Conservation (phyloP, 345 rosid species). For the Corchorus olitorius region DNA sequence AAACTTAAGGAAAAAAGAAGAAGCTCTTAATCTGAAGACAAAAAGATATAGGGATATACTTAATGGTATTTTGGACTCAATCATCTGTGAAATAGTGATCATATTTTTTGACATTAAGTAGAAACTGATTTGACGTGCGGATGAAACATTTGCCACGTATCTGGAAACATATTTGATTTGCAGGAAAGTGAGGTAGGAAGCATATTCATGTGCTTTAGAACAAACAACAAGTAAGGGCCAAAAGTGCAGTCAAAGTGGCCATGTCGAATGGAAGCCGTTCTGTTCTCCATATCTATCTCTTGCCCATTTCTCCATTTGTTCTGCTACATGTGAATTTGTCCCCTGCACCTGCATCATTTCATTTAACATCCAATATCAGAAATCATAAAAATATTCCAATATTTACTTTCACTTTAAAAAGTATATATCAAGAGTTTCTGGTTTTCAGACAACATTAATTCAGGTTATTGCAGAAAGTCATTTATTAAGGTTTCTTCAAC, state of each 20-base stretch:
- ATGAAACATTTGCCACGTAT: slow-evolving; percentile 13
- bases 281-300: slow-evolving; percentile 42
- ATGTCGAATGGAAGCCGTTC: slow-evolving; percentile 36
- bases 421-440: neutral
- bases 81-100: slow-evolving; percentile 21
- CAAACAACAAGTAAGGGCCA: slow-evolving; percentile 27
- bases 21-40: slow-evolving; percentile 21
- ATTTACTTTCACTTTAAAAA: neutral
- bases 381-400: no score
- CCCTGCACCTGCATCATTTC: slow-evolving; percentile 53
- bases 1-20: slow-evolving; percentile 1
- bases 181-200: slow-evolving; percentile 25
- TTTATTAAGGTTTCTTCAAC: neutral
- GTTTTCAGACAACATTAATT: neutral
- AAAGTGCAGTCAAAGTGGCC: slow-evolving; percentile 56
- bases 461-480: neutral
- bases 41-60: slow-evolving; percentile 15
- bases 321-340: slow-evolving; percentile 40
- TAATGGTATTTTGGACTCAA: slow-evolving; percentile 28
- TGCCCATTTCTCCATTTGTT: slow-evolving; percentile 38
- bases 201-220: slow-evolving; percentile 38
- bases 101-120: slow-evolving; percentile 21
- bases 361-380: slow-evolving; percentile 21
- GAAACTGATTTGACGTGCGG: slow-evolving; percentile 29
- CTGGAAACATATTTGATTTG: slow-evolving; percentile 32